Evolutionary conservation across 768 basidiomycete genomes (phyloP).

Genomic region (Clitopilus hobsonii): DNA sequence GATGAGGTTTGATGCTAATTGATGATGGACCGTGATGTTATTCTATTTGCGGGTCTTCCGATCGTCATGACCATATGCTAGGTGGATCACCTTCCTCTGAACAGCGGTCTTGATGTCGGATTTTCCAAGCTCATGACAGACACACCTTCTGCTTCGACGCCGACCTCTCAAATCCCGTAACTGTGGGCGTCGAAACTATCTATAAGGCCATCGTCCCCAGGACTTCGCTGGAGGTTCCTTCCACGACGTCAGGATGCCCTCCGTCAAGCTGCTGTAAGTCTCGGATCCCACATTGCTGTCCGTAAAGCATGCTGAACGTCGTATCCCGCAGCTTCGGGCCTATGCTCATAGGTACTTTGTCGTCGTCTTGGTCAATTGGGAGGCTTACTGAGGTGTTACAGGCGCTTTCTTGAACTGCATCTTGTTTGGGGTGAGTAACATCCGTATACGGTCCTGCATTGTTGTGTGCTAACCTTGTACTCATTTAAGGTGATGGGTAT

Average conservation of each 20-base stretch:
- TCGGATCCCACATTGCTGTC: background rate
- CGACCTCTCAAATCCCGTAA: background rate
- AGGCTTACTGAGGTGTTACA: background rate
- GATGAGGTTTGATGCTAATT: too few relatives aligned
- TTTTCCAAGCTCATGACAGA: background rate
- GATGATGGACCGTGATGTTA: too few relatives aligned
- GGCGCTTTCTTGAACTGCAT: constrained; percentile 30
- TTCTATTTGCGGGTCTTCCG: background rate
- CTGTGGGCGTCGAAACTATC: background rate
- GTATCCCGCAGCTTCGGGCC: constrained; percentile 31
- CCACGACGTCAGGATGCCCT: constrained; percentile 5
- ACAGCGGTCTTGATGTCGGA: background rate
- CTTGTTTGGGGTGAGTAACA: constrained; percentile 41
- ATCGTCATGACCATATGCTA: background rate
- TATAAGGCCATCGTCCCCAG: background rate
- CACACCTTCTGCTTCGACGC: background rate
- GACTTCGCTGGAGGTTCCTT: background rate
- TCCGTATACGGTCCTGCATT: too few relatives aligned
- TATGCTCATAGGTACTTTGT: constrained; percentile 33
- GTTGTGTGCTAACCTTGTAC: too few relatives aligned
- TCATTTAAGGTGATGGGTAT: constrained; percentile 26
- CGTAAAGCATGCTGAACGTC: background rate
- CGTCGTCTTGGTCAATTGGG: background rate
- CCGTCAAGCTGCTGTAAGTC: constrained; percentile 12
- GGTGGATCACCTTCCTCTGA: background rate